phyloP scores from a whole-genome alignment of 106 monocot genomes.

The Dendrobium officinale region DNA sequence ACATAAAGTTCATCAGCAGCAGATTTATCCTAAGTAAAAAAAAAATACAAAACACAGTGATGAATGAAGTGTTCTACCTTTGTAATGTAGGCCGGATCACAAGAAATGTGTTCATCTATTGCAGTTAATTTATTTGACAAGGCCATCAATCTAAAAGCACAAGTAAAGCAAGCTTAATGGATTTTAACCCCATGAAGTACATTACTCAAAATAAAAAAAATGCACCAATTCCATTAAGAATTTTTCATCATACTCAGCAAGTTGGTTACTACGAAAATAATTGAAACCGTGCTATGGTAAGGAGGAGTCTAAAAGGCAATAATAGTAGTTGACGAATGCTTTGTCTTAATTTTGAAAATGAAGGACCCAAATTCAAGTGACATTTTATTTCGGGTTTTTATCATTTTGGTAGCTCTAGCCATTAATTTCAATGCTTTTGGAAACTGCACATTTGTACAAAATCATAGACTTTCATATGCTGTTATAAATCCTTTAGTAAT shows the following conservation, averaged over 20 bases:
- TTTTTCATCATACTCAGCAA: too few species aligned
- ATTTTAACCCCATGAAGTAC: too few species aligned
- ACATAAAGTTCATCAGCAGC: background rate
- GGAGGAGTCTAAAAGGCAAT: too few species aligned
- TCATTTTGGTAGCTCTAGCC: background rate
- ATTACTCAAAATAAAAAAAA: too few species aligned
- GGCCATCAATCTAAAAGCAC: slow-evolving; percentile 52
- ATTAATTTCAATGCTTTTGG: background rate
- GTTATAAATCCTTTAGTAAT: too few species aligned
- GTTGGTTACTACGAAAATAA: too few species aligned
- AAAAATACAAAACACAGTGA: background rate
- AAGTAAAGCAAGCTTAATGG: background rate
- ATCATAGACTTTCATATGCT: background rate
- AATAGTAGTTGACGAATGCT: too few species aligned
- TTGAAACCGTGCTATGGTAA: too few species aligned
- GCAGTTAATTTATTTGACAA: slow-evolving; percentile 70
- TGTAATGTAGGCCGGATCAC: slow-evolving; percentile 71
- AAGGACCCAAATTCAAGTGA: too few species aligned
- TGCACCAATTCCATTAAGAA: too few species aligned
- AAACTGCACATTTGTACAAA: background rate
- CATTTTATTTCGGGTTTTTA: background rate
- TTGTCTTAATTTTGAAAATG: too few species aligned
- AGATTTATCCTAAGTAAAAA: background rate
- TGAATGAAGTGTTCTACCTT: slow-evolving; percentile 41
- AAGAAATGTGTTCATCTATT: slow-evolving; percentile 77